Percentiles rank a stretch among this genome's conserved stretches.
phyloP scores from a whole-genome alignment of 371 early-diverging fungal genomes.

The Ordospora colligata region DNA sequence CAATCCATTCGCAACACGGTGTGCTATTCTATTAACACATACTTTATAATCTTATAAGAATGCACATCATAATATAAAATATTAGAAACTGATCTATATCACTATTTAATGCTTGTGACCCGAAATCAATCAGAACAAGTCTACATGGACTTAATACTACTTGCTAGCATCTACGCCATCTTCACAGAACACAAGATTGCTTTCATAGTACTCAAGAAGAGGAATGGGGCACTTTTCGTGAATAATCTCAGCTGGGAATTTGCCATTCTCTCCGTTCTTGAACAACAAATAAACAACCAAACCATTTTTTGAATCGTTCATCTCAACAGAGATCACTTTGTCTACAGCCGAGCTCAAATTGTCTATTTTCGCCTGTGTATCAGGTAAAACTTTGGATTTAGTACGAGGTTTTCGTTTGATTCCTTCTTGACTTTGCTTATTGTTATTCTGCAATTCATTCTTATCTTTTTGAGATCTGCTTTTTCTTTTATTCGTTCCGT shows the following conservation, averaged over 20 bases:
- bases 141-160: neutral
- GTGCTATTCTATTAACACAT: conserved; percentile 25
- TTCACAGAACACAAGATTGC: conserved; percentile 40
- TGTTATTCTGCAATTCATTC: too few relatives aligned
- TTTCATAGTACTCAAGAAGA: conserved; percentile 48
- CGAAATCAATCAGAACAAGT: too few relatives aligned
- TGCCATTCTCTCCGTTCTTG: conserved; percentile 22
- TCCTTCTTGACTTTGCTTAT: too few relatives aligned
- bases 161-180: neutral
- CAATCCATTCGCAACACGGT: conserved; percentile 10
- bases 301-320: neutral
- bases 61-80: neutral
- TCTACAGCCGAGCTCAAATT: conserved; percentile 16
- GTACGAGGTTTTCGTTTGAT: neutral
- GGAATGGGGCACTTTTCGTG: conserved; percentile 36
- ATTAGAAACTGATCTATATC: neutral
- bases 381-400: neutral
- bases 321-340: conserved; percentile 29
- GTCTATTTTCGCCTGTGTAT: conserved; percentile 15
- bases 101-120: too few relatives aligned
- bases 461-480: too few relatives aligned
- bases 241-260: neutral
- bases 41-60: neutral
- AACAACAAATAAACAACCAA: conserved; percentile 18
- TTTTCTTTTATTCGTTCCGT: too few relatives aligned